These are phyloP conservation scores for Abrus pulchellus DNA, from an alignment of 306 rosid genomes.

Conservation along the genomic window DNA sequence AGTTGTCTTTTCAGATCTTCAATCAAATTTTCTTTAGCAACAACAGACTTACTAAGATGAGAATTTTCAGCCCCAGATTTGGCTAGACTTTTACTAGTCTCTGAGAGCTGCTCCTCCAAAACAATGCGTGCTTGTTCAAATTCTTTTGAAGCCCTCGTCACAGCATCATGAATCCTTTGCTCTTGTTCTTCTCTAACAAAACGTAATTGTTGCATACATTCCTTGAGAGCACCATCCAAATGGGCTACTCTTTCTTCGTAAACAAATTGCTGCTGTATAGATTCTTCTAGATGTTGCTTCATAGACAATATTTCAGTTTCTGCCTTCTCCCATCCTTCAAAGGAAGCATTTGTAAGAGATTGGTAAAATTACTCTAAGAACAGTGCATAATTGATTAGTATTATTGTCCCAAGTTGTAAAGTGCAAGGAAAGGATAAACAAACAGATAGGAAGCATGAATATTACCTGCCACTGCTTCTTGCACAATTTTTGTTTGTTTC, in stretches of 20 bases:
- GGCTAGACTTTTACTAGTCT: constrained; percentile 66
- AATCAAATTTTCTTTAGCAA: constrained; percentile 69
- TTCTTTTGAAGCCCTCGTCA: constrained; percentile 70
- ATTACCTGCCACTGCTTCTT: constrained; percentile 83
- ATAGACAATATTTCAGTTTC: constrained; percentile 64
- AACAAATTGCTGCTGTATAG: constrained; percentile 61
- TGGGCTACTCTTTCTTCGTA: constrained; percentile 73
- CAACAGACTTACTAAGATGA: constrained; percentile 66
- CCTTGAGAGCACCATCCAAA: constrained; percentile 79
- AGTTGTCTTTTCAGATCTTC: constrained; percentile 70
- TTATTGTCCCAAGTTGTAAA: background rate
- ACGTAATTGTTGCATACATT: constrained; percentile 82
- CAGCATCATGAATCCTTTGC: constrained; percentile 79
- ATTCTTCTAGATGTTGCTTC: constrained; percentile 70
- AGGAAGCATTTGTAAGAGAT: constrained; percentile 42
- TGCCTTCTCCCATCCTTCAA: constrained; percentile 85
- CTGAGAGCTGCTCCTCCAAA: constrained; percentile 77
- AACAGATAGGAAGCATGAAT: background rate
- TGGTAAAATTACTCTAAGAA: constrained; percentile 22
- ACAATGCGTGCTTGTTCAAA: constrained; percentile 61
- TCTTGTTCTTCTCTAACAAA: constrained; percentile 85
- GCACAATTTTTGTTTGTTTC: constrained; percentile 75
- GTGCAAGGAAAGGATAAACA: background rate
- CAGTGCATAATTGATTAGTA: constrained; percentile 16
- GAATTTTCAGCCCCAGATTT: constrained; percentile 65